Evolutionary conservation across 495 filamentous ascomycete species (phyloP).

Genomic region (Penicillium canescens): DNA sequence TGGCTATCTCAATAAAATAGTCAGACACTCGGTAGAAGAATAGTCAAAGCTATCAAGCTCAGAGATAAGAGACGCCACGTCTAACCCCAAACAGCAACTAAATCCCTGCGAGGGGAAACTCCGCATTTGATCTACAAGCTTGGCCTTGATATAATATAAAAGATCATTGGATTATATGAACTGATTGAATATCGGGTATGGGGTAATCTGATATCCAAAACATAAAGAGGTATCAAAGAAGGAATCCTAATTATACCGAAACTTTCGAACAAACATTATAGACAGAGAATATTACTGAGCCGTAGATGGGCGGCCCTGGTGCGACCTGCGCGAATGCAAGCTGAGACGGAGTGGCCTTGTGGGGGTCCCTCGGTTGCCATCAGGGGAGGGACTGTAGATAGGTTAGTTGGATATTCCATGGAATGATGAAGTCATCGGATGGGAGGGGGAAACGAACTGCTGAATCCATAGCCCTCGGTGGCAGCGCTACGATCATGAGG

Average conservation of each 20-base stretch:
- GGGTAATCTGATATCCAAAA: background rate
- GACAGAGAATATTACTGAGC: slow-evolving; percentile 16
- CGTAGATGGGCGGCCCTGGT: slow-evolving; percentile 25
- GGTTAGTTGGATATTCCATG: background rate
- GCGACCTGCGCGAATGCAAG: slow-evolving; percentile 23
- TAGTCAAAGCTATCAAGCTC: background rate
- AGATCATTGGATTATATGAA: background rate
- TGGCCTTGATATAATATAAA: background rate
- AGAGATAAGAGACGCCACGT: slow-evolving; percentile 3
- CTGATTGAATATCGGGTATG: background rate
- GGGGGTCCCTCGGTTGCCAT: slow-evolving; percentile 20
- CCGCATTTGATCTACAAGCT: background rate
- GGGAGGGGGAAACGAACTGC: slow-evolving; percentile 25
- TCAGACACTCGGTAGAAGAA: background rate
- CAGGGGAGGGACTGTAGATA: slow-evolving; percentile 29
- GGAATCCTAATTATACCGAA: background rate
- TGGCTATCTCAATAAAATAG: background rate
- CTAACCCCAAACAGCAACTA: slow-evolving; percentile 11
- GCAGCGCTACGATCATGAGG: slow-evolving; percentile 61
- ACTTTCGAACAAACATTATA: slow-evolving; percentile 7
- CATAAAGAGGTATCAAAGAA: slow-evolving; percentile 8
- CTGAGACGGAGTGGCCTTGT: slow-evolving; percentile 16
- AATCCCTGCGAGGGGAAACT: slow-evolving; percentile 13
- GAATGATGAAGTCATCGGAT: background rate
- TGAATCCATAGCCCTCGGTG: slow-evolving; percentile 70